Percentiles rank a stretch among this genome's conserved stretches.
Conservation (phyloP, 2,329 filamentous ascomycete genomes). For the Colletotrichum chlorophyti region DNA sequence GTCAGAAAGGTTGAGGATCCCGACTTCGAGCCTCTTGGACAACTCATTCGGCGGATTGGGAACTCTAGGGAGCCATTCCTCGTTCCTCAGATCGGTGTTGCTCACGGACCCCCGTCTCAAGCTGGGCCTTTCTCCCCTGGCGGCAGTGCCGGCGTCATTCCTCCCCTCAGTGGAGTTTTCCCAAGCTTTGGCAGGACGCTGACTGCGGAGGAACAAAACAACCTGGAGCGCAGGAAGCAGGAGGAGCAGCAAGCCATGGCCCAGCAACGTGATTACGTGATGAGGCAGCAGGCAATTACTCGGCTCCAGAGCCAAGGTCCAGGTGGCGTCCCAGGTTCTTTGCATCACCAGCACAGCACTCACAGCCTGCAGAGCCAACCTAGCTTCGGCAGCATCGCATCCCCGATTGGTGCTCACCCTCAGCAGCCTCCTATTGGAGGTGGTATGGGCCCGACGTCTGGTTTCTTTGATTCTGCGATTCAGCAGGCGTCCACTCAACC, state of each 20-base stretch:
- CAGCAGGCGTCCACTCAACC: slow-evolving; percentile 46
- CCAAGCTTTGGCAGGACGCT: slow-evolving; percentile 96
- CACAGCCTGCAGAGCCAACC: slow-evolving; percentile 97
- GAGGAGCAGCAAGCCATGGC: slow-evolving; percentile 98
- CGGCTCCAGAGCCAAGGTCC: slow-evolving; percentile 47
- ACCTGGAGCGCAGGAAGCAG: slow-evolving; percentile 93
- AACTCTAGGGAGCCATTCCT: slow-evolving; percentile 98
- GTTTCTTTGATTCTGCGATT: slow-evolving; percentile 73
- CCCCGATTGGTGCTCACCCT: slow-evolving; percentile 70
- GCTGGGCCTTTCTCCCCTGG: slow-evolving; percentile 56
- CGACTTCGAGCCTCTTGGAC: slow-evolving; percentile 93
- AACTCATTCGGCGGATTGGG: slow-evolving; percentile 92
- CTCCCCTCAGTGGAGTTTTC: slow-evolving; percentile 91
- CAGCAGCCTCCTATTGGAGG: slow-evolving; percentile 53
- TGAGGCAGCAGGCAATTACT: slow-evolving; percentile 81
- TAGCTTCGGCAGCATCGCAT: slow-evolving; percentile 93
- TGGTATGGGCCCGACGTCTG: slow-evolving; percentile 63
- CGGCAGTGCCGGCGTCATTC: slow-evolving; percentile 70
- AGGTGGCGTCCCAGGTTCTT: slow-evolving; percentile 41
- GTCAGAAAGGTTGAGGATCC: slow-evolving; percentile 94
- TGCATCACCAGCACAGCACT: slow-evolving; percentile 94
- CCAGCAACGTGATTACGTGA: slow-evolving; percentile 90
- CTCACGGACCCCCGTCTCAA: slow-evolving; percentile 73
- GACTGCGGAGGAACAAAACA: slow-evolving; percentile 97
- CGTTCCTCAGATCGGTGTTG: slow-evolving; percentile 94